Base-by-base conservation (phyloP, 2,329 filamentous ascomycete genomes). In the Hypomyces rosellus region DNA sequence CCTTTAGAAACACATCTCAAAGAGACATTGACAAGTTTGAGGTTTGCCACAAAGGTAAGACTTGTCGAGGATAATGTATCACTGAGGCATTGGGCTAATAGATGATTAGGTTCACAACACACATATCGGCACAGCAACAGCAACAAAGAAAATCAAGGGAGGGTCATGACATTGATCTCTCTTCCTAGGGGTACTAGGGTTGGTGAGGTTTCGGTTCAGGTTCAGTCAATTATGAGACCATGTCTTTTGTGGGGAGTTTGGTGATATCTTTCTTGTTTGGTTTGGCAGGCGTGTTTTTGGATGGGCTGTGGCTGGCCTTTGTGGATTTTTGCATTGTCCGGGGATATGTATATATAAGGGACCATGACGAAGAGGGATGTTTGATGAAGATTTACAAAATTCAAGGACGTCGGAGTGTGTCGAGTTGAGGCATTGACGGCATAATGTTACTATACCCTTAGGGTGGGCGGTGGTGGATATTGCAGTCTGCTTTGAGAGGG, bases 1-100 rank as follows among this genome's bases (percentile, higher is more conserved):
- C 93, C 93, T 34, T 74, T 97, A 52, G 88, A 95, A 72, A 87
- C 84, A 5, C 93, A 97, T 72, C 74, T 96, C 57, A 87, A 86
- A 62, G 93, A 99, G 75, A 96, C 91, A 3, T 75, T 96, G 65
- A 96, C 91, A 41, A 96, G 90, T 75, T 76, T 99, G 68, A 86
- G 93, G 63, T 99, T 99, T 69, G 93, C 93, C 14, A 95, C 89
- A 34, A 97, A 96, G 79, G 90, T 90, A 37, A 40, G 48, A 30
- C 6, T 11, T 33, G 25, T 16, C n/a, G 4, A 14, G 5, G 14
- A 48, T 9, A n/a, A 18, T 11, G 69, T 64, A 73, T 63, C 9
- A 3, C 11, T 3, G n/a, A 11, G 6, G 33, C n/a, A 15, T 15
- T 25, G 15, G 43, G 36, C 52, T 60, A 45, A 58, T 50, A 38